Evolutionary conservation across 108 stramenopile species (phyloP).

Genomic region (Discostella stelligeroides): DNA sequence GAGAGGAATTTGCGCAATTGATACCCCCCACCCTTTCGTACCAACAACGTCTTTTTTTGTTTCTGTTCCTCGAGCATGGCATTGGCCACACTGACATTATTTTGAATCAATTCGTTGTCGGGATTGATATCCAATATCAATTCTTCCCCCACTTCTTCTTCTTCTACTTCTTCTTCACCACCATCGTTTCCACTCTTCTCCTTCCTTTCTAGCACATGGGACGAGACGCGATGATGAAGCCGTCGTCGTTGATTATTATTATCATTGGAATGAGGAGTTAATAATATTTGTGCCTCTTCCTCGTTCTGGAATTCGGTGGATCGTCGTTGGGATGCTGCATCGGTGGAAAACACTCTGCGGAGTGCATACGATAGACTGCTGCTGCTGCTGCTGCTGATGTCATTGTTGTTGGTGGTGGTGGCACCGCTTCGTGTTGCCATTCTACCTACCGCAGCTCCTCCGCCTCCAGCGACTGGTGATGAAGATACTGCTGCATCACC

Average conservation of each 20-base stretch:
- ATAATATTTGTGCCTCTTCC: background rate
- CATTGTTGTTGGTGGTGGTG: background rate
- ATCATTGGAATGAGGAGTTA: background rate
- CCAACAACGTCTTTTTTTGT: no score
- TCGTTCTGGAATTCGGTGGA: background rate
- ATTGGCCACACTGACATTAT: background rate
- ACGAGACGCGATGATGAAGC: background rate
- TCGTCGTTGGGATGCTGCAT: background rate
- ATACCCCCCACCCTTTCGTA: background rate
- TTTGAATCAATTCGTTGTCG: background rate
- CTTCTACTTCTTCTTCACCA: background rate
- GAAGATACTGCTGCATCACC: no score
- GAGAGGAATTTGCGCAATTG: conserved; percentile 10
- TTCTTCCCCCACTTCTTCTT: background rate
- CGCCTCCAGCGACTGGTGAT: no score
- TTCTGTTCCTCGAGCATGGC: background rate
- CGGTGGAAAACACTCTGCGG: background rate
- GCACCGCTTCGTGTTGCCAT: no score
- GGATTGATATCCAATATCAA: background rate
- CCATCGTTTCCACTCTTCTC: background rate
- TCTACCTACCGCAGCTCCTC: no score
- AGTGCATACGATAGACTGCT: background rate
- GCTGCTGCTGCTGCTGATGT: background rate
- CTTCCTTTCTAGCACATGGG: background rate
- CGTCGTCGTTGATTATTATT: background rate